Evolutionary conservation across 2,329 filamentous ascomycete genomes (phyloP).

Genomic region (Beauveria pseudobassiana): DNA sequence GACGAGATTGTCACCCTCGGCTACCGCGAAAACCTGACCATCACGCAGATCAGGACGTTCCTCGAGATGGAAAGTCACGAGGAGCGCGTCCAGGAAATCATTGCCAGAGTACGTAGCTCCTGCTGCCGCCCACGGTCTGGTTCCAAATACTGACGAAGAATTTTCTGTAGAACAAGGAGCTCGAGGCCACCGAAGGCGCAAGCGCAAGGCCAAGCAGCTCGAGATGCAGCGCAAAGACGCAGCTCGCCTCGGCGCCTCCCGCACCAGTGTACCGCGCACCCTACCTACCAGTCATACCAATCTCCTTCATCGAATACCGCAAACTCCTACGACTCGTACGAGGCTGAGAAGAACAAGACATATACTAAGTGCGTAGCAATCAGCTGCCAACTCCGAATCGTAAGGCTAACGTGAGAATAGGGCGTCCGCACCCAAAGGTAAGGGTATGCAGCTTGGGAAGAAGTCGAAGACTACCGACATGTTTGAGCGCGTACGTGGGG

Average conservation of each 20-base stretch:
- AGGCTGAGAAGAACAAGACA: slow-evolving; percentile 93
- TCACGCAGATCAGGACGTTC: slow-evolving; percentile 98
- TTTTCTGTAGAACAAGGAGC: slow-evolving; percentile 76
- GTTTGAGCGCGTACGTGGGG: slow-evolving; percentile 89
- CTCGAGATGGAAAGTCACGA: slow-evolving; percentile 99
- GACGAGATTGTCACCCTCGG: slow-evolving; percentile 94
- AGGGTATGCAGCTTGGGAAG: slow-evolving; percentile 98
- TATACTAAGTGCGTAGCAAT: slow-evolving; percentile 59
- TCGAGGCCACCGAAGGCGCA: slow-evolving; percentile 95
- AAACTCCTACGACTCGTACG: slow-evolving; percentile 88
- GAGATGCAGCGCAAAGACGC: slow-evolving; percentile 98
- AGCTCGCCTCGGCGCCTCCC: slow-evolving; percentile 66
- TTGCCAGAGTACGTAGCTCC: slow-evolving; percentile 61
- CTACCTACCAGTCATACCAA: slow-evolving; percentile 83
- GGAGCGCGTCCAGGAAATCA: slow-evolving; percentile 97
- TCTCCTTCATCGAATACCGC: slow-evolving; percentile 66
- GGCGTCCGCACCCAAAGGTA: slow-evolving; percentile 68
- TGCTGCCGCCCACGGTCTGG: neutral
- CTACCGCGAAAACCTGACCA: slow-evolving; percentile 90
- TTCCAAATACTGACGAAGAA: slow-evolving; percentile 17
- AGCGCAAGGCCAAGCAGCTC: slow-evolving; percentile 96
- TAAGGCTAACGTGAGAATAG: slow-evolving; percentile 24
- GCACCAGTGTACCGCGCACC: slow-evolving; percentile 59
- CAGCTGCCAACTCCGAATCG: neutral
- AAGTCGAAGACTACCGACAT: slow-evolving; percentile 97